Evolutionary conservation across 345 rosid genomes (phyloP), one percentile per base, ranked within the genome.

Genomic region (Cardamine chenopodiifolia): DNA sequence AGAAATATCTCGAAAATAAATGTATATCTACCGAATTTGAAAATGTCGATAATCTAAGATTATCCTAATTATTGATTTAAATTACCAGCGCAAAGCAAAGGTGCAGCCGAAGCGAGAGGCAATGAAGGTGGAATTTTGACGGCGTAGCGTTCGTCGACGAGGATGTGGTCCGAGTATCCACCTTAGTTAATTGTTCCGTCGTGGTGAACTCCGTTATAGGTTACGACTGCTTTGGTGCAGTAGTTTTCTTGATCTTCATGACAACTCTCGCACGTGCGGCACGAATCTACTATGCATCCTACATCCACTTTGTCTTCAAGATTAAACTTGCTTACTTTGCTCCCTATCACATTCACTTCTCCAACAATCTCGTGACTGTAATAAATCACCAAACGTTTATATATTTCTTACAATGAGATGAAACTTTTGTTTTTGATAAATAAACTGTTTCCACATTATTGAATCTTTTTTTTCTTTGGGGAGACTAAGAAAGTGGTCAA

Each of bases 281-380:
- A 85, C 0, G 90, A 83, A 57, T 83, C 86, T 4, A 85, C 84
- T 57, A 85, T 50, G 82, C 90, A 83, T 12, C 90, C 93, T 5
- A 86, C 86, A 5, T 85, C 89, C 0, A 86, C 77, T 77, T 60
- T 86, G 62, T 88, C 91, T 53, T 91, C 89, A 19, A 76, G 65
- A 40, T 69, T 81, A 62, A 83, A 76, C 14, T 82, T 88, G 12
- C 65, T 62, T 7, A 86, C 92, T 54, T 81, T 79, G 78, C 69
- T 71, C 9, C 95, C 95, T 1, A 81, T 76, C 66, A 83, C 91
- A 54, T 68, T 81, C 74, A 87, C 95, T 64, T 74, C 83, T 22
- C 95, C 95, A 4, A 85, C 82, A n/a, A 89, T 85, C 72, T 89
- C 91, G 58, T 89, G 93, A 62, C 93, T 88, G 76, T 28, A 66